Conservation (phyloP, 1,284 basidiomycete species). For the Ceratobasidium sp. region DNA sequence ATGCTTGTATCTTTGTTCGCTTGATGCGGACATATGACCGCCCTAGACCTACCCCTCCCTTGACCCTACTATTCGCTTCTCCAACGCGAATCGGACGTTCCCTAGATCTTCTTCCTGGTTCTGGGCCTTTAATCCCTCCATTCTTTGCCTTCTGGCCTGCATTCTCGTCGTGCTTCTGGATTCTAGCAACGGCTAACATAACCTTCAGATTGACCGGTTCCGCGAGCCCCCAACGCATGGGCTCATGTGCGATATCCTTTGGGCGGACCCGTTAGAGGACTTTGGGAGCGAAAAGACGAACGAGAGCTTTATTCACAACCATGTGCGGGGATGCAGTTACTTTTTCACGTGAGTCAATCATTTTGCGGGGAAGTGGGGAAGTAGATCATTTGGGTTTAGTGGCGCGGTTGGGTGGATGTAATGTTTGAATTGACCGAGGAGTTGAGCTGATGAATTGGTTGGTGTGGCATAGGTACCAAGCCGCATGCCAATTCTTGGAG, state of each 20-base stretch:
- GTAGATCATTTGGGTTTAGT: neutral
- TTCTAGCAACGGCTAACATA: neutral
- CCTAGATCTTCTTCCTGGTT: neutral
- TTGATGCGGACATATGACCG: neutral
- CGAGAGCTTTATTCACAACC: conserved; percentile 90
- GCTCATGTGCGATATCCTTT: conserved; percentile 94
- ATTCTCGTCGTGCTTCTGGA: neutral
- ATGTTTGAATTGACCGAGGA: conserved; percentile 32
- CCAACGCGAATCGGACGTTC: neutral
- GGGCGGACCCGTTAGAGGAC: conserved; percentile 95
- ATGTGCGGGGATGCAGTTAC: conserved; percentile 94
- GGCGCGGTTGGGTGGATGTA: neutral
- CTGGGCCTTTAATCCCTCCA: too few relatives aligned
- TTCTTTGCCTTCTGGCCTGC: too few relatives aligned
- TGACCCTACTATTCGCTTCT: neutral
- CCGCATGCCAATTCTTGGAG: conserved; percentile 93
- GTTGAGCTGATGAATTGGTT: neutral
- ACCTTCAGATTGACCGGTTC: conserved; percentile 87
- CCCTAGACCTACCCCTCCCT: conserved; percentile 38
- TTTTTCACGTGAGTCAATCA: conserved; percentile 88
- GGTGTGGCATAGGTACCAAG: conserved; percentile 74
- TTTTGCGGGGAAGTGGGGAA: too few relatives aligned
- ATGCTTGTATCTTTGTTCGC: neutral
- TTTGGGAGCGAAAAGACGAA: conserved; percentile 90
- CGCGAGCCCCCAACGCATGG: conserved; percentile 94